These are phyloP conservation scores for Fraxinus angustifolia DNA, from an alignment of 305 asterid genomes.

Conservation along the genomic window DNA sequence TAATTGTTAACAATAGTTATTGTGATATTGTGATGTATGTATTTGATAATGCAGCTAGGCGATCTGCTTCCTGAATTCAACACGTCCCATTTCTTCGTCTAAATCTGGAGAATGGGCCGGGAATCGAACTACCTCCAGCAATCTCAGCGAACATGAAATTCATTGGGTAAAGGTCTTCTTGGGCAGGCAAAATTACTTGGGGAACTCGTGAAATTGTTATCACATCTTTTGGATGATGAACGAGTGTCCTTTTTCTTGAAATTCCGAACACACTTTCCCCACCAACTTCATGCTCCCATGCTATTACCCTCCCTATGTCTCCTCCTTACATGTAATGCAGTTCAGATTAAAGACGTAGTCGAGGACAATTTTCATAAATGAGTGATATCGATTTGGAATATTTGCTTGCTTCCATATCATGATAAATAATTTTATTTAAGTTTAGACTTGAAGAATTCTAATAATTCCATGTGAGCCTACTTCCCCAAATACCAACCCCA, in stretches of 20 bases:
- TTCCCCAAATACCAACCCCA: background rate
- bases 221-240: background rate
- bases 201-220: background rate
- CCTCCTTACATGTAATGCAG: background rate
- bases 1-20: background rate
- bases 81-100: background rate
- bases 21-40: background rate
- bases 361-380: background rate
- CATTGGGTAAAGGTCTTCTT: background rate
- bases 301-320: background rate
- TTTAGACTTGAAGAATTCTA: background rate
- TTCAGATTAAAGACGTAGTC: background rate
- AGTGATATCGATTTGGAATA: background rate
- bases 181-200: background rate
- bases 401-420: background rate
- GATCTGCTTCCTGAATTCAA: background rate
- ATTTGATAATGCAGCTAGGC: background rate
- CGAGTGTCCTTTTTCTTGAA: background rate
- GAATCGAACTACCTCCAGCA: background rate
- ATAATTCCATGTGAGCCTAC: background rate
- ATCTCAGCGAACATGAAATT: background rate
- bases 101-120: background rate
- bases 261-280: background rate
- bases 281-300: background rate
- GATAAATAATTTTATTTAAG: background rate